phyloP scores from a whole-genome alignment of 768 basidiomycete species.

The Mycena kentingensis region DNA sequence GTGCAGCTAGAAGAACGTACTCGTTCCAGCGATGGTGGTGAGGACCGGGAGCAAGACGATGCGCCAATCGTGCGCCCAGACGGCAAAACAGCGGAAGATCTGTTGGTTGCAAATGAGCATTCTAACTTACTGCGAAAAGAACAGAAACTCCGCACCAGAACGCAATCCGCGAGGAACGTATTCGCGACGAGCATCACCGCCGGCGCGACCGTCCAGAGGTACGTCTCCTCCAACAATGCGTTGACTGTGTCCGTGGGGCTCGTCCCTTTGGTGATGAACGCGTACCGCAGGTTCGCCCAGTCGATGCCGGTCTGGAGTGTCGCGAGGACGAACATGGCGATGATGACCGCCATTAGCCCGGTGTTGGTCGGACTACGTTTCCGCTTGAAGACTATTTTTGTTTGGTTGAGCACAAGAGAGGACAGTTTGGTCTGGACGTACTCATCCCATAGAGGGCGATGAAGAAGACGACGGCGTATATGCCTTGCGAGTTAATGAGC shows the following conservation, averaged over 20 bases:
- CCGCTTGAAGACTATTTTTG: slow-evolving; percentile 9
- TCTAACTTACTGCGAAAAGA: not conserved
- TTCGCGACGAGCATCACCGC: slow-evolving; percentile 12
- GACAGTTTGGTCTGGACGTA: not conserved
- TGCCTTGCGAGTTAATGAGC: not conserved
- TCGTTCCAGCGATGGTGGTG: slow-evolving; percentile 15
- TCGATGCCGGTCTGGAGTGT: slow-evolving; percentile 13
- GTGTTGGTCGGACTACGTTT: slow-evolving; percentile 7
- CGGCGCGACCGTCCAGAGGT: not conserved
- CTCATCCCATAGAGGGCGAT: slow-evolving; percentile 18
- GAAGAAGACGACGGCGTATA: slow-evolving; percentile 17
- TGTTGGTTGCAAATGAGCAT: slow-evolving; percentile 5
- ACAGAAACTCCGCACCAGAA: slow-evolving; percentile 2
- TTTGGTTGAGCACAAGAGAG: not conserved
- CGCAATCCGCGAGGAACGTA: slow-evolving; percentile 18
- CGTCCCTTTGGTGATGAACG: slow-evolving; percentile 12
- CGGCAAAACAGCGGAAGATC: slow-evolving; percentile 37
- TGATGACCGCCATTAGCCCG: slow-evolving; percentile 2
- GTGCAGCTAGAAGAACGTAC: not conserved
- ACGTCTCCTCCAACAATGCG: not conserved
- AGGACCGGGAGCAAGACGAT: slow-evolving; percentile 18
- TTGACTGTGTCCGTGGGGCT: slow-evolving; percentile 7
- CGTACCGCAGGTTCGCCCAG: slow-evolving; percentile 11
- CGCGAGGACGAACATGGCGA: slow-evolving; percentile 13
- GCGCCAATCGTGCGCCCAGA: slow-evolving; percentile 27